Conservation (phyloP, 2,329 filamentous ascomycete genomes). For the Sclerotinia spermophila region DNA sequence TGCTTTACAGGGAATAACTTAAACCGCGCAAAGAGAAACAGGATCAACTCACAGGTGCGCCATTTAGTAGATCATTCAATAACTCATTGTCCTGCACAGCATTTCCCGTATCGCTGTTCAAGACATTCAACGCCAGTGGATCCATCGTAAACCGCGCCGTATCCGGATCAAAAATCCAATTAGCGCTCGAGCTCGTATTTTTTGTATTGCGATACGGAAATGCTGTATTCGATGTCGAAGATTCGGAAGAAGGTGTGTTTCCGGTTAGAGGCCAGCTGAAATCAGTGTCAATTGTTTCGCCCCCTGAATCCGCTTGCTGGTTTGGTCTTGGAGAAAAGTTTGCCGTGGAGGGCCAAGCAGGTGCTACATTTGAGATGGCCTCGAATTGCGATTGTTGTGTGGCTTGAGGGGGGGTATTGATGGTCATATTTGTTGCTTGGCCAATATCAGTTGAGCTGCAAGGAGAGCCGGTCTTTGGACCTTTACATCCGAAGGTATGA, state of each 20-base stretch:
- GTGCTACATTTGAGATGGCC: neutral
- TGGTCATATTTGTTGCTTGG: neutral
- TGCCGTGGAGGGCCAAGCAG: neutral
- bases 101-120: neutral
- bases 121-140: neutral
- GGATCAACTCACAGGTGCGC: neutral
- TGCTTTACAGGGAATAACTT: neutral
- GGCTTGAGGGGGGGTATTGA: neutral
- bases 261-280: neutral
- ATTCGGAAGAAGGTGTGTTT: constrained; percentile 20
- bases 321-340: neutral
- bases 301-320: neutral
- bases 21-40: too few species aligned
- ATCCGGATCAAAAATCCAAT: neutral
- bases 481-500: neutral
- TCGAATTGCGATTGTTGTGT: neutral
- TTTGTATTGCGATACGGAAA: constrained; percentile 5
- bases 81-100: neutral
- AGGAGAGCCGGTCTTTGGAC: neutral
- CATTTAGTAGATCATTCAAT: neutral
- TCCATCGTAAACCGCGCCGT: neutral
- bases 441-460: neutral
- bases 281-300: constrained; percentile 15
- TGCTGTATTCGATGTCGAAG: constrained; percentile 9
- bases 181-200: neutral